Evolutionary conservation across 345 rosid genomes (phyloP).

Genomic region (Viola odorata): DNA sequence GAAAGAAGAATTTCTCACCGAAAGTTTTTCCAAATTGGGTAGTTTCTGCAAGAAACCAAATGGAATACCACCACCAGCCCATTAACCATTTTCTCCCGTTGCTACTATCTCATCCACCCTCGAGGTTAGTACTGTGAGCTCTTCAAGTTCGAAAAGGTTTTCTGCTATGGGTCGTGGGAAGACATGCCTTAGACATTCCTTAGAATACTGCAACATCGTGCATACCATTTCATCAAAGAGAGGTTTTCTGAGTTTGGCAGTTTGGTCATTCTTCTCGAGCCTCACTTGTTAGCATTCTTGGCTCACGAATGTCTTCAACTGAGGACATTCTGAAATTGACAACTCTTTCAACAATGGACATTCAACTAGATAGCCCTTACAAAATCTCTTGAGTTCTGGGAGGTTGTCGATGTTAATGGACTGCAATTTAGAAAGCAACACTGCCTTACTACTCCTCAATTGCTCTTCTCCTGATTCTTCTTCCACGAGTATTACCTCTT

Average conservation of each 20-base stretch:
- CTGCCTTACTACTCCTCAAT: neutral
- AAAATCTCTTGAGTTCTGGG: constrained; percentile 11
- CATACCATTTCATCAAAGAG: constrained; percentile 14
- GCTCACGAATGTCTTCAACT: constrained; percentile 11
- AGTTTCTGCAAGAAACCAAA: neutral
- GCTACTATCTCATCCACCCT: constrained; percentile 17
- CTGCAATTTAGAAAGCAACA: constrained; percentile 8
- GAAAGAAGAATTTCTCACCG: neutral
- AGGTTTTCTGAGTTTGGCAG: neutral
- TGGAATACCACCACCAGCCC: neutral
- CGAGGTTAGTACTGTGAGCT: constrained; percentile 4
- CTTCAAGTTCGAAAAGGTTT: constrained; percentile 8
- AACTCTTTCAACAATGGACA: neutral
- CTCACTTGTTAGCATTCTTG: no score
- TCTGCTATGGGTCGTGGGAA: constrained; percentile 13
- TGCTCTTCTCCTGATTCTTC: neutral
- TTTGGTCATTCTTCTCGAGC: neutral
- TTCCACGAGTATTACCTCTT: neutral
- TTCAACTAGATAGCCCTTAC: neutral
- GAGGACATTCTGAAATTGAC: neutral
- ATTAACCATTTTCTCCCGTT: neutral
- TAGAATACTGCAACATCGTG: neutral
- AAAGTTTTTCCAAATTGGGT: neutral
- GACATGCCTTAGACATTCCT: no score
- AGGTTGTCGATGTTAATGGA: neutral